Evolutionary conservation across 1,284 basidiomycete genomes (phyloP), one percentile per base, ranked within the genome.

Genomic region (Heliocybe sulcata): DNA sequence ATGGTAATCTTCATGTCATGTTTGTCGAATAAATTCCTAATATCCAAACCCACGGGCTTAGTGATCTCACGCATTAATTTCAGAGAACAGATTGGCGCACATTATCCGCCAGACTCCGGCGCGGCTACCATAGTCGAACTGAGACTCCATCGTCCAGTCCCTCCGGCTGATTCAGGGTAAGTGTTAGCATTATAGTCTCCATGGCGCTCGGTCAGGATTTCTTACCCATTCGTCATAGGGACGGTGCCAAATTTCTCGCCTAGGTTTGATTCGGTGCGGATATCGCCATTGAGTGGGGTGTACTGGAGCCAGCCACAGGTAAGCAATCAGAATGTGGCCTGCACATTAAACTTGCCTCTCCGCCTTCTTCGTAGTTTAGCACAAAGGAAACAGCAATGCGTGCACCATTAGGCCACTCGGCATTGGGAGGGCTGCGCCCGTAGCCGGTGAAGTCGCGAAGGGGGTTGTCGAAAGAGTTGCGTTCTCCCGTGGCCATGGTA

Each of bases 341-440:
- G 29, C 29, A 31, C 12, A 31, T 31, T 31, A 31, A 6, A 31
- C 51, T 52, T 19, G 33, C 51, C 29, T 52, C 51, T 16, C 51
- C 68, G 9, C 71, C 72, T 54, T 71, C 68, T 56, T 72, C 68
- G 59, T 70, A 72, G 56, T 72, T 71, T 31, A 72, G 52, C 10
- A 72, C 70, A 31, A 72, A 69, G 27, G 62, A 64, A 12, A 66
- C 56, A 25, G 65, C 66, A 49, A 71, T 64, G 45, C 69, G 66
- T 8, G 71, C 71, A 14, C 64, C 61, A 45, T 61, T 60, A 2
- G 71, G 71, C 72, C 72, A 73, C 26, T 66, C 58, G 2, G 70
- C 66, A 42, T 70, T 61, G 1, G 69, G 69, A 29, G 61, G 63
- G n/a, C 60, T 58, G 20, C 57, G 55, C 23, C 69, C 72, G 58